Conservation (phyloP, 345 rosid species). For the Cochlearia excelsa region DNA sequence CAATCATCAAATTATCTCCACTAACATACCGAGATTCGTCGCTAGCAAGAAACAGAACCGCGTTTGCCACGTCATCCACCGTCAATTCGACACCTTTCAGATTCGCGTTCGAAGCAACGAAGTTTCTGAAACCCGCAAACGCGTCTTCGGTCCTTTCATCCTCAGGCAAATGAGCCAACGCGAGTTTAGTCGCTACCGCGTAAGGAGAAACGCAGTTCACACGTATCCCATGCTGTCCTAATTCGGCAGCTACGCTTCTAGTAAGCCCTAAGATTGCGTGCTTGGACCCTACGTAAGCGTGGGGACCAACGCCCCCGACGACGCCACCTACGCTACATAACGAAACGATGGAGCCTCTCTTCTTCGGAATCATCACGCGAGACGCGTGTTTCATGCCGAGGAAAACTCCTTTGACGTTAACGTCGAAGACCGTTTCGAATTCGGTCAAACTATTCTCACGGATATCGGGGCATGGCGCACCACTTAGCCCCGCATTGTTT, state of each 20-base stretch:
- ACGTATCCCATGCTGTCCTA: constrained; percentile 83
- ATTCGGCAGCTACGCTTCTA: constrained; percentile 81
- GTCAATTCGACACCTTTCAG: constrained; percentile 75
- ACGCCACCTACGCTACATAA: constrained; percentile 56
- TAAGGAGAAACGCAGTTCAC: constrained; percentile 96
- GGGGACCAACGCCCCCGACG: constrained; percentile 75
- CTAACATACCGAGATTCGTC: constrained; percentile 86
- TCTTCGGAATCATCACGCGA: constrained; percentile 64
- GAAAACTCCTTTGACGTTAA: constrained; percentile 83
- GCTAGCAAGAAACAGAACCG: constrained; percentile 76
- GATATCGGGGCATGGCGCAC: constrained; percentile 65
- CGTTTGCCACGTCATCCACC: constrained; percentile 68
- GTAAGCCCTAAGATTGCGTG: constrained; percentile 81
- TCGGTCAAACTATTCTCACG: constrained; percentile 48
- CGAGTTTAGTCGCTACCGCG: constrained; percentile 55
- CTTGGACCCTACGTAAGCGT: constrained; percentile 76
- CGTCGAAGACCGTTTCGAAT: constrained; percentile 60
- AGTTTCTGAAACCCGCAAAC: constrained; percentile 47
- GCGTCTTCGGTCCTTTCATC: constrained; percentile 74
- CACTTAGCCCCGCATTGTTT: constrained; percentile 76
- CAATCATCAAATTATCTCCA: constrained; percentile 80
- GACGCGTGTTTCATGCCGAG: constrained; percentile 91
- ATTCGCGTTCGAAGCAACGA: constrained; percentile 55
- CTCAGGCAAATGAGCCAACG: constrained; percentile 69
- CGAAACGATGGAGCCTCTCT: constrained; percentile 62